These are phyloP conservation scores for Colletotrichum ledebouriae DNA, from an alignment of 2,329 filamentous ascomycete genomes.

Conservation along the genomic window DNA sequence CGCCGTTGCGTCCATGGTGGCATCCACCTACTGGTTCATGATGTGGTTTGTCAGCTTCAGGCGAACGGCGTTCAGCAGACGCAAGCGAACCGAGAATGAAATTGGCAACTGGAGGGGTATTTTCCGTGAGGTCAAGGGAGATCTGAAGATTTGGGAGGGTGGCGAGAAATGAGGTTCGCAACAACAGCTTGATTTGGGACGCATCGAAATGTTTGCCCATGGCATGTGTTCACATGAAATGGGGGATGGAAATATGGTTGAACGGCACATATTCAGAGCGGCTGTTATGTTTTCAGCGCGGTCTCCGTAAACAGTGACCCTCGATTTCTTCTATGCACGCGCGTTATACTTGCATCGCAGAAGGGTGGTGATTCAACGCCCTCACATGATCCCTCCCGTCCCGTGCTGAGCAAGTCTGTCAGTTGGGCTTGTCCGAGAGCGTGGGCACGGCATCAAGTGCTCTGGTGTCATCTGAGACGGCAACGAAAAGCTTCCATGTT, in stretches of 20 bases:
- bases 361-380: neutral
- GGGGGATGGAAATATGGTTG: constrained; percentile 3
- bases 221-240: neutral
- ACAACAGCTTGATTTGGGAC: neutral
- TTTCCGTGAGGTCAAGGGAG: constrained; percentile 43
- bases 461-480: no score
- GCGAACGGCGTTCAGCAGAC: constrained; percentile 43
- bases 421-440: no score
- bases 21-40: constrained; percentile 43
- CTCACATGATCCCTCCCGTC: neutral
- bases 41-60: constrained; percentile 47
- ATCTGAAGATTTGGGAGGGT: constrained; percentile 41
- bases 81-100: constrained; percentile 41
- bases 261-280: constrained; percentile 15
- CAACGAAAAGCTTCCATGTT: no score
- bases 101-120: constrained; percentile 46
- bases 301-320: neutral
- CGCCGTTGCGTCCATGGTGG: constrained; percentile 32
- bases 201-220: neutral
- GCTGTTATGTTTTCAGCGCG: neutral
- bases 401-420: no score
- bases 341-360: no score
- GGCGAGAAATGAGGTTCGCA: constrained; percentile 23
- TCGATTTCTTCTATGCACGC: neutral
- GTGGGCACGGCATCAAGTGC: no score